phyloP scores from a whole-genome alignment of 352 stramenopile genomes.

The Phytopythium kandeliae region DNA sequence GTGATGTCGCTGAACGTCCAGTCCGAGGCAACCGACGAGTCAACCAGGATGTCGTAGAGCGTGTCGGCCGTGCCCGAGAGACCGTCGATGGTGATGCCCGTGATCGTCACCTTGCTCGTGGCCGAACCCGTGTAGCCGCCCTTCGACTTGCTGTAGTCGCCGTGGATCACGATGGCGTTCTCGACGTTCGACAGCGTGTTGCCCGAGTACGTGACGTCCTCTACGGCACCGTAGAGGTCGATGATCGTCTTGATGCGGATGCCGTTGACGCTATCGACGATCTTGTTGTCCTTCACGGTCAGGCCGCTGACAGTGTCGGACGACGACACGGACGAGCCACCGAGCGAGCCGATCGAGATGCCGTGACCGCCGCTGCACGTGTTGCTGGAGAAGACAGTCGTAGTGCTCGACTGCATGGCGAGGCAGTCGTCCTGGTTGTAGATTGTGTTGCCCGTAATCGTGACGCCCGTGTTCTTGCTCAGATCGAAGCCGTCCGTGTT shows the following conservation, averaged over 20 bases:
- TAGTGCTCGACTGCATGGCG: slow-evolving; percentile 26
- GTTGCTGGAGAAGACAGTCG: slow-evolving; percentile 12
- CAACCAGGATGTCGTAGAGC: slow-evolving; percentile 18
- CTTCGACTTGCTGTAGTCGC: slow-evolving; percentile 29
- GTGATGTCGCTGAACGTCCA: slow-evolving; percentile 18
- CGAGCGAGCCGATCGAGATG: slow-evolving; percentile 30
- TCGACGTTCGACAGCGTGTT: slow-evolving; percentile 16
- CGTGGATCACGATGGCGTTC: slow-evolving; percentile 21
- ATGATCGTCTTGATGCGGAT: too few species aligned
- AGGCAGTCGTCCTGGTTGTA: slow-evolving; percentile 24
- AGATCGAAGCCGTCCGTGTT: slow-evolving; percentile 33
- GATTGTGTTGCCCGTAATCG: slow-evolving; percentile 14
- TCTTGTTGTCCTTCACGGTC: slow-evolving; percentile 22
- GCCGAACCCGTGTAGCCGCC: slow-evolving; percentile 18
- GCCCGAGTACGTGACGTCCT: slow-evolving; percentile 7
- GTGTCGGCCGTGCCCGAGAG: slow-evolving; percentile 14
- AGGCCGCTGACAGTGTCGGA: slow-evolving; percentile 17
- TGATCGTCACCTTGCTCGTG: slow-evolving; percentile 11
- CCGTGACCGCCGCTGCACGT: slow-evolving; percentile 14
- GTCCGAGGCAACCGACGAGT: slow-evolving; percentile 16
- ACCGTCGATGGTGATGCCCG: slow-evolving; percentile 7
- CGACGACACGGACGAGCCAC: slow-evolving; percentile 8
- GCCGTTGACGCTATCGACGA: slow-evolving; percentile 18
- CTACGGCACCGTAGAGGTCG: too few species aligned
- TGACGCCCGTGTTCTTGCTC: slow-evolving; percentile 14